phyloP scores from a whole-genome alignment of 306 rosid species.

The Astragalus glycyphyllos region DNA sequence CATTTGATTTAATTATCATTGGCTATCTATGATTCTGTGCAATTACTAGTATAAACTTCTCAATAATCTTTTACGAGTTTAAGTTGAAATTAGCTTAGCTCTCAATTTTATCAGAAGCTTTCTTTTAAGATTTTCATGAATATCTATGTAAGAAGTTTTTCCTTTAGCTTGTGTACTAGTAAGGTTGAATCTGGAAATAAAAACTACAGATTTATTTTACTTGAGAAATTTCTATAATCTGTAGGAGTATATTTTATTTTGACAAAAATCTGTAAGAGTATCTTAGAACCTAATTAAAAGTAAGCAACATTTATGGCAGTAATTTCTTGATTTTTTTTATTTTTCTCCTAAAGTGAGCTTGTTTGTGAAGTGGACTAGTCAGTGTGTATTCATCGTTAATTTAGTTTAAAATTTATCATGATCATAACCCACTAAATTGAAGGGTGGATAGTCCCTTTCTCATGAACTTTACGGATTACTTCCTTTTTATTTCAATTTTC shows the following conservation, averaged over 20 bases:
- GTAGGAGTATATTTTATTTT: too few species aligned
- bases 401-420: neutral
- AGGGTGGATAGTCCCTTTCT: neutral
- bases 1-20: constrained; percentile 23
- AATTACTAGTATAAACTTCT: too few species aligned
- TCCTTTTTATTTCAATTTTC: neutral
- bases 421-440: neutral
- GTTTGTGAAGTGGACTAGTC: neutral
- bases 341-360: neutral
- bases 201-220: neutral
- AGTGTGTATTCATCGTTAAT: neutral
- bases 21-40: neutral
- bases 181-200: too few species aligned
- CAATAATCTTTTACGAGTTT: too few species aligned
- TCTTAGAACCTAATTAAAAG: neutral
- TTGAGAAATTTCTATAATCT: neutral
- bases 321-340: too few species aligned
- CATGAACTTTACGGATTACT: neutral
- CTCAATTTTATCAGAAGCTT: too few species aligned
- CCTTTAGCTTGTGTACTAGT: too few species aligned
- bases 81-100: too few species aligned
- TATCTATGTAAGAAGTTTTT: too few species aligned
- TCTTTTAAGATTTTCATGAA: too few species aligned
- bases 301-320: neutral
- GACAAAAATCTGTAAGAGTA: neutral